These are phyloP conservation scores for Thozetella sp. DNA, from an alignment of 495 filamentous ascomycete genomes.

Conservation along the genomic window DNA sequence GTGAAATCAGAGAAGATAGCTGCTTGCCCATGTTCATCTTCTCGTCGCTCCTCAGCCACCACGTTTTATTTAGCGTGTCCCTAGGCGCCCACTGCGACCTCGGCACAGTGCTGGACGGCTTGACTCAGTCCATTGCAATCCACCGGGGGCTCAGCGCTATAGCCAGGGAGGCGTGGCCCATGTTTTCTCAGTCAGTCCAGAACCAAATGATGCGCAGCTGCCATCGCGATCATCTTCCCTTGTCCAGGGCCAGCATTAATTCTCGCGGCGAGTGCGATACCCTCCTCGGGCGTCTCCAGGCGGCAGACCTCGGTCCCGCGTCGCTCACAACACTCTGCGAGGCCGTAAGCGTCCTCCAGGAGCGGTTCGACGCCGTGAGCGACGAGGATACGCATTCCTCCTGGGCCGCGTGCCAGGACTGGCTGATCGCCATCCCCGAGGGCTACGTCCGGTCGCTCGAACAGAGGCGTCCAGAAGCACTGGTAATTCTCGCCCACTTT, in stretches of 20 bases:
- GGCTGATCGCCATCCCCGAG: constrained; percentile 27
- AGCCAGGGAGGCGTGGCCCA: neutral
- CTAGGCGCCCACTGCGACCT: neutral
- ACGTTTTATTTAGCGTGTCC: constrained; percentile 30
- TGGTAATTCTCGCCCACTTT: constrained; percentile 42
- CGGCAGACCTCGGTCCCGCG: neutral
- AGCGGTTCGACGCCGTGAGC: neutral
- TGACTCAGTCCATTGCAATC: constrained; percentile 32
- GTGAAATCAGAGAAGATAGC: constrained; percentile 13
- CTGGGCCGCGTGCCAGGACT: constrained; percentile 7
- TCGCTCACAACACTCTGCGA: neutral
- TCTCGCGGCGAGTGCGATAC: neutral
- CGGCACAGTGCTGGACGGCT: constrained; percentile 15
- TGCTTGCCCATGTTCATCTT: constrained; percentile 41
- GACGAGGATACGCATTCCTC: neutral
- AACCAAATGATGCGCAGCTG: neutral
- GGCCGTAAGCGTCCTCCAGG: neutral
- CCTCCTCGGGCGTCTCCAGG: neutral
- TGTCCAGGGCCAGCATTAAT: neutral
- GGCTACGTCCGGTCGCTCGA: constrained; percentile 33
- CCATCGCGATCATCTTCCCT: neutral
- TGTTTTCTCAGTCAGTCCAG: neutral
- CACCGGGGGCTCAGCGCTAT: neutral
- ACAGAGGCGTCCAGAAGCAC: constrained; percentile 32
- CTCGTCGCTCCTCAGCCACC: constrained; percentile 32